Conservation (phyloP, 441 rosid species). For the Isatis lusitanica region DNA sequence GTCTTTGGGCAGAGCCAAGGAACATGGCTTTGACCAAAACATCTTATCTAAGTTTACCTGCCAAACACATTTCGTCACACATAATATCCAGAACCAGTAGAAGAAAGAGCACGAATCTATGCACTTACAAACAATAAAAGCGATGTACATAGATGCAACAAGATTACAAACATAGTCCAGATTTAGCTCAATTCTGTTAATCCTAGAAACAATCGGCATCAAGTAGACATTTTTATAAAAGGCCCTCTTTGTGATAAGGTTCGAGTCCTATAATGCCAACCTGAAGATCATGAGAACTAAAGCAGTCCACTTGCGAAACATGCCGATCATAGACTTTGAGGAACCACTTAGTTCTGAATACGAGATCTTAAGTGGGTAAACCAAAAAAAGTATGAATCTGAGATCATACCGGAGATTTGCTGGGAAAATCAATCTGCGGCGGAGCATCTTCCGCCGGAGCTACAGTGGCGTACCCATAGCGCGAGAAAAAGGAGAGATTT, state of each 20-base stretch:
- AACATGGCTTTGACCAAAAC: conserved; percentile 85
- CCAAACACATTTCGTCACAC: conserved; percentile 5
- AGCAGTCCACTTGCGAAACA: background rate
- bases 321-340: background rate
- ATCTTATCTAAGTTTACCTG: conserved; percentile 74
- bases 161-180: background rate
- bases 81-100: background rate
- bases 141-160: background rate
- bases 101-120: conserved; percentile 10
- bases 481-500: conserved; percentile 32
- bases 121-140: background rate
- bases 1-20: conserved; percentile 72
- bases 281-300: background rate
- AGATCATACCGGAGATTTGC: conserved; percentile 46
- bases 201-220: background rate
- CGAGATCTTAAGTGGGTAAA: background rate
- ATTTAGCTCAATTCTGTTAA: background rate
- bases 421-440: conserved; percentile 31
- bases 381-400: background rate
- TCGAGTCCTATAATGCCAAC: background rate
- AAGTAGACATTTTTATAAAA: background rate
- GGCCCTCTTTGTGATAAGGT: background rate
- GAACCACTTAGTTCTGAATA: background rate
- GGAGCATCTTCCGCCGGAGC: conserved; percentile 45
- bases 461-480: conserved; percentile 46